Evolutionary conservation across 2,329 filamentous ascomycete species (phyloP), one percentile per base, ranked within the genome.

Genomic region (Clarireedia paspali): DNA sequence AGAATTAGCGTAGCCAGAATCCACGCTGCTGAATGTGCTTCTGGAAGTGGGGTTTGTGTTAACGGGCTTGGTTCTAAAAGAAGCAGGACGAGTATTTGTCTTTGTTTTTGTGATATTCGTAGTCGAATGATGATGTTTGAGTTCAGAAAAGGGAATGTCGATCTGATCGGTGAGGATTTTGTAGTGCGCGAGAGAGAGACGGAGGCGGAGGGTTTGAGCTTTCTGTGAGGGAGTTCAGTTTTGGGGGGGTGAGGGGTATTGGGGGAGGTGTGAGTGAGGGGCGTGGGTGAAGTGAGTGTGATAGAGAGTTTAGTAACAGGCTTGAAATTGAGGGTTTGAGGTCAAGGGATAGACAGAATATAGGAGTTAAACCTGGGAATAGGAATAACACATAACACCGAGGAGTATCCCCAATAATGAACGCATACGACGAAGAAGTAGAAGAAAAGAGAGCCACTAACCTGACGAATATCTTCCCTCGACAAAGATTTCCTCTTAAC

Each of bases 151-250:
- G 1, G 86, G 84, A 27, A 88, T 76, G 56, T 80, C 73, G 53
- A 83, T 79, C 70, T 91, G 88, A 58, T 87, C 83, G 2, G 87
- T 91, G 56, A 78, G 79, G 62, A 91, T 76, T 71, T 91, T 91
- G 75, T 90, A 91, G 66, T 80, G 80, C 14, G 86, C 88, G 20
- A 90, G 78, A 27, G 80, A 77, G 15, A 91, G 79, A n/a, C 87
- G 80, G 9, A 89, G 77, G 51, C 79, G 79, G 46, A 91, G 74
- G 49, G 83, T 80, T 66, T 87, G 80, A 20, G 83, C 84, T 71
- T 81, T 79, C 78, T 87, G 36, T 4, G 10, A 17, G 20, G 12
- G n/a, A 24, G 2, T 20, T 20, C 20, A 20, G 20, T 20, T 20
- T 20, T 9, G 3, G 20, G 36, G 38, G 27, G n/a, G 4, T 42